phyloP scores from a whole-genome alignment of 2,329 filamentous ascomycete genomes.

The Herpotrichia juniperi region DNA sequence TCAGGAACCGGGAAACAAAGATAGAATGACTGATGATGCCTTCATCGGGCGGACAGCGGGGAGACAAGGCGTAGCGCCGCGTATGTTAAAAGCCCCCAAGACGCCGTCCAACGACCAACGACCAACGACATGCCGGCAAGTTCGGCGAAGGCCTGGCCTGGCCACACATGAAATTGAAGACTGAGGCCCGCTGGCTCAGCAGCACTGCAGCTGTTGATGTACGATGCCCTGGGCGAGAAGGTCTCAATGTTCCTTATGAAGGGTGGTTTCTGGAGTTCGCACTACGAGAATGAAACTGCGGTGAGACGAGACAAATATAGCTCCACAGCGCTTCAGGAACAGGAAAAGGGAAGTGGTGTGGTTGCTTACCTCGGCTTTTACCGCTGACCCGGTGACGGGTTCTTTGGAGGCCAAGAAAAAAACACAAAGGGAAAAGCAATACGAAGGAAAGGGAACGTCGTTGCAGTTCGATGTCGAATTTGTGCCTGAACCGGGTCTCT shows the following conservation, averaged over 20 bases:
- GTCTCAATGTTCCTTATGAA: background rate
- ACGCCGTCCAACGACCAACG: background rate
- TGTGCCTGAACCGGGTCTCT: too few relatives aligned
- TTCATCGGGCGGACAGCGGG: background rate
- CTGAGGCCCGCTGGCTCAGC: background rate
- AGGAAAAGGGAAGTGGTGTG: background rate
- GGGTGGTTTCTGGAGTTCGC: background rate
- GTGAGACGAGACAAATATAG: conserved; percentile 2
- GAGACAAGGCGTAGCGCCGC: background rate
- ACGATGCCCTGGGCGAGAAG: background rate
- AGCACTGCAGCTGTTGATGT: background rate
- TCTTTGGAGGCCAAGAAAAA: background rate
- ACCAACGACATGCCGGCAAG: background rate
- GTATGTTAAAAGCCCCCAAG: background rate
- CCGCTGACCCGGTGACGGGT: background rate
- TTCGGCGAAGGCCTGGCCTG: background rate
- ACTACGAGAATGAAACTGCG: background rate
- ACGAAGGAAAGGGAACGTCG: background rate
- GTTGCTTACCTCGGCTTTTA: background rate
- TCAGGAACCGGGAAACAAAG: background rate
- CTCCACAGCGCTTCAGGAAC: conserved; percentile 1
- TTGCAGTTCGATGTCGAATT: too few relatives aligned
- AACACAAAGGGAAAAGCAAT: background rate
- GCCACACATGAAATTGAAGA: background rate
- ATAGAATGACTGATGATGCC: background rate